Conservation (phyloP, 768 basidiomycete genomes). For the Psilocybe tampanensis region DNA sequence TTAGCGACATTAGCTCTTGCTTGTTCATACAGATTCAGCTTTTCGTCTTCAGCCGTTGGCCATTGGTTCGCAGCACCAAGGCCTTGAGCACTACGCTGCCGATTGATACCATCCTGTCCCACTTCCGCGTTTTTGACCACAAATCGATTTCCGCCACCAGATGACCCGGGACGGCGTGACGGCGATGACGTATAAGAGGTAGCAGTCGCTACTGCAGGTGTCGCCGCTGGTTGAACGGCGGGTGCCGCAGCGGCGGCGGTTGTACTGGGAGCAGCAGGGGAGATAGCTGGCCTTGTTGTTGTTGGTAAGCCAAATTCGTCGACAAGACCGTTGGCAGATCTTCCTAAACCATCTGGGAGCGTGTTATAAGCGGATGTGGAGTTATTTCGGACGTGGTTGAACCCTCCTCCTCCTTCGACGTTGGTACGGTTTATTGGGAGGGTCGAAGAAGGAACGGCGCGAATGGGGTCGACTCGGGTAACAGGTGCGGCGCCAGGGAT, state of each 20-base stretch:
- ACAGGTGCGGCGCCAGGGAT: slow-evolving; percentile 8
- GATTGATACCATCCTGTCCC: slow-evolving; percentile 29
- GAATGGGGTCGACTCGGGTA: slow-evolving; percentile 15
- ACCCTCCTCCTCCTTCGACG: slow-evolving; percentile 6
- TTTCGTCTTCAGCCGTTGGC: slow-evolving; percentile 66
- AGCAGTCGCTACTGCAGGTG: neutral
- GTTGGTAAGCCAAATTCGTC: slow-evolving; percentile 21
- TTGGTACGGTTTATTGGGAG: slow-evolving; percentile 22
- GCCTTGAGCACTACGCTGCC: slow-evolving; percentile 17
- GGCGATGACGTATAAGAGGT: slow-evolving; percentile 7
- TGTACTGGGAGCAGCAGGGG: slow-evolving; percentile 10
- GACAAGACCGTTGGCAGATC: slow-evolving; percentile 12
- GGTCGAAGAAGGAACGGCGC: slow-evolving; percentile 20
- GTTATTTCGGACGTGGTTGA: slow-evolving; percentile 1
- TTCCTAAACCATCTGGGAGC: slow-evolving; percentile 16
- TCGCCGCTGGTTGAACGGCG: neutral
- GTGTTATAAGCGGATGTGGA: slow-evolving; percentile 19
- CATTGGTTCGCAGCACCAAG: slow-evolving; percentile 37
- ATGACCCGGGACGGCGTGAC: slow-evolving; percentile 22
- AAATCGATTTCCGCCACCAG: slow-evolving; percentile 33
- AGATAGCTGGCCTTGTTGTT: slow-evolving; percentile 7
- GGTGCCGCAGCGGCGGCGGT: neutral
- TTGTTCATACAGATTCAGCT: slow-evolving; percentile 61
- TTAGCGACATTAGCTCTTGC: slow-evolving; percentile 63
- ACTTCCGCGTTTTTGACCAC: slow-evolving; percentile 43